Evolutionary conservation across 2,329 filamentous ascomycete genomes (phyloP), one percentile per base, ranked within the genome.

Genomic region (Trichophyton mentagrophytes): DNA sequence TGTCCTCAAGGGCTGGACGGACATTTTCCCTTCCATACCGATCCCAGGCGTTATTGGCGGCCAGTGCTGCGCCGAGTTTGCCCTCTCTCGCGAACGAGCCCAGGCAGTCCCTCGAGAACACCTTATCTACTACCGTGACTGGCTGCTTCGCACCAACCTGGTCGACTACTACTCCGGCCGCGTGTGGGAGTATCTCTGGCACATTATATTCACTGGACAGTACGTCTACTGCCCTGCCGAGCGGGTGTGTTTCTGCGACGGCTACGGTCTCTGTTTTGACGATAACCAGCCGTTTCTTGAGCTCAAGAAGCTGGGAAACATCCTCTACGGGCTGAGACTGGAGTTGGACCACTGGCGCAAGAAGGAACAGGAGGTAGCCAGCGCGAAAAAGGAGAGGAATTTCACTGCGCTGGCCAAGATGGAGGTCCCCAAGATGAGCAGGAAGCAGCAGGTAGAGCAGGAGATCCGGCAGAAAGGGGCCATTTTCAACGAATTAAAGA

Each of bases 41-140:
- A 71, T 79, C 15, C 77, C 77, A 1, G 66, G 71, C 13, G 77
- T 83, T 0, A 75, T 86, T 0, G 78, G 81, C 1, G 82, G 85
- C 64, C 80, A 83, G 2, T 86, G 83, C 68, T 86, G 84, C 67
- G 82, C 81, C 1, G 84, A 86, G 65, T 86, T 86, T 66, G 84
- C 83, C 5, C 70, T 86, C 3, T 82, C 79, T 4, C 72, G 78
- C 2, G 80, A 84, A 51, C 77, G 81, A 3, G 82, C 86, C 59
- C 78, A 73, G 9, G 73, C 77, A 1, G 77, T 80, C 33, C 80
- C 81, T 1, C 74, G 77, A 58, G 73, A 77, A 22, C 76, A 79
- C 53, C 85, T 81, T 66, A 72, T 82, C 22, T 80, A 77, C 67
- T 81, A 83, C 66, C 77, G 83, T 20, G 79, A 84, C 65, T 86